These are phyloP conservation scores for Metarhizium album DNA, from an alignment of 2,329 filamentous ascomycete genomes.

Conservation along the genomic window DNA sequence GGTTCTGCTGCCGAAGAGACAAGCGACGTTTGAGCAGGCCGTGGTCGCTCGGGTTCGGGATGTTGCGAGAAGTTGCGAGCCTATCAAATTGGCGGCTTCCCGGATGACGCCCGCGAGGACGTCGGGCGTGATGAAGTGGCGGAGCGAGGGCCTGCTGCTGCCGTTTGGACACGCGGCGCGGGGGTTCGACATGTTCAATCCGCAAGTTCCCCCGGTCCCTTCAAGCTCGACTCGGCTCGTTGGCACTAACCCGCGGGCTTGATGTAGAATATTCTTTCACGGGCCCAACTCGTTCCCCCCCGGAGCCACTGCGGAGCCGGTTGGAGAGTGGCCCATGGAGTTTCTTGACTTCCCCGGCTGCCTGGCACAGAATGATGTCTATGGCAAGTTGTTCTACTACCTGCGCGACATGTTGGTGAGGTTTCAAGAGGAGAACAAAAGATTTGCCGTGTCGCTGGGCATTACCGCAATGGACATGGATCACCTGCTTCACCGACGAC, in stretches of 20 bases:
- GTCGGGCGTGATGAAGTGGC: conserved; percentile 12
- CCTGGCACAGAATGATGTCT: conserved; percentile 14
- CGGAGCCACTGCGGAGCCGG: conserved; percentile 13
- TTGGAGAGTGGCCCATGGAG: conserved; percentile 19
- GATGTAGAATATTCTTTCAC: conserved; percentile 6
- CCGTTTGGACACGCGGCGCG: conserved; percentile 13
- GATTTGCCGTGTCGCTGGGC: background rate
- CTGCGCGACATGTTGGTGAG: conserved; percentile 11
- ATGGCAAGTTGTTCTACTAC: conserved; percentile 20
- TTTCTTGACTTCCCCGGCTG: conserved; percentile 11
- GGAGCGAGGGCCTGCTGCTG: conserved; percentile 13
- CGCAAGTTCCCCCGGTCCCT: conserved; percentile 11
- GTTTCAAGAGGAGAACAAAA: conserved; percentile 11
- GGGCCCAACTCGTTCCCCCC: background rate
- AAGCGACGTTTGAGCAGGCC: background rate
- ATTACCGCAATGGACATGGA: background rate
- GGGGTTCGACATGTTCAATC: conserved; percentile 10
- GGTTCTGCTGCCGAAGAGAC: background rate
- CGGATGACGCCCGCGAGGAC: conserved; percentile 12
- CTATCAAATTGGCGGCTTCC: background rate
- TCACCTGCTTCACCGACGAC: background rate
- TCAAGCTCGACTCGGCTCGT: background rate
- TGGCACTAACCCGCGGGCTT: background rate
- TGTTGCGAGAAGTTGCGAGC: conserved; percentile 3
- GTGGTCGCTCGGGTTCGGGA: background rate